Evolutionary conservation across 345 rosid genomes (phyloP).

Genomic region (Syzygium grande): DNA sequence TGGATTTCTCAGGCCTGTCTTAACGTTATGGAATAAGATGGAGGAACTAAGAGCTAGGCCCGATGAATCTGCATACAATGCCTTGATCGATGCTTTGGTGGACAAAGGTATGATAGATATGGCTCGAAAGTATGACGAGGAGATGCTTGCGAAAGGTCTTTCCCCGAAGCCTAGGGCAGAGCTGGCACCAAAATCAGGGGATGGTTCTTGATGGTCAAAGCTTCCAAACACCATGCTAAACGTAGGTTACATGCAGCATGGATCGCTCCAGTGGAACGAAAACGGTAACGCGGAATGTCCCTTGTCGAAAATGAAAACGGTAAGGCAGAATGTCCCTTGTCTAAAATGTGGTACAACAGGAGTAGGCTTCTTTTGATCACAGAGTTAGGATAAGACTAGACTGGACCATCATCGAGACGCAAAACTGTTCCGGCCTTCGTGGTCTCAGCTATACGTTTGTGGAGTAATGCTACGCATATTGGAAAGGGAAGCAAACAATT

Average conservation of each 20-base stretch:
- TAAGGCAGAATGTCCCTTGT: background rate
- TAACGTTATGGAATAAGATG: conserved; percentile 75
- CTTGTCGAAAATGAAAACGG: background rate
- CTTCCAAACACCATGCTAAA: background rate
- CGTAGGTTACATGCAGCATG: background rate
- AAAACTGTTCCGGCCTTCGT: background rate
- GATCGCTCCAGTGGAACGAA: background rate
- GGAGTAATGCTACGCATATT: background rate
- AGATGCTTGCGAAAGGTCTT: conserved; percentile 79
- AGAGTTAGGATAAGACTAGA: background rate
- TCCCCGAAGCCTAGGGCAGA: conserved; percentile 68
- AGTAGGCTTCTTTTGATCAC: background rate
- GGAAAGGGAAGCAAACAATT: background rate
- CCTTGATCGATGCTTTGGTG: conserved; percentile 72
- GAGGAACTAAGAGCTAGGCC: conserved; percentile 64
- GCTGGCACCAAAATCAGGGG: conserved; percentile 23
- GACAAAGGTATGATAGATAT: conserved; percentile 74
- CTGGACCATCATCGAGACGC: too few relatives aligned
- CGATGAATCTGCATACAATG: conserved; percentile 71
- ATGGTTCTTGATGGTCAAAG: background rate
- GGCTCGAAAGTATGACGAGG: conserved; percentile 78
- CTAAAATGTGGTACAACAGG: background rate
- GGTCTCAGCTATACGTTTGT: background rate
- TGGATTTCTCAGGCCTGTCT: conserved; percentile 84
- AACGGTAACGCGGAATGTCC: too few relatives aligned